Base-by-base conservation (phyloP, 2,329 filamentous ascomycete genomes). In the Colletotrichum costaricense region DNA sequence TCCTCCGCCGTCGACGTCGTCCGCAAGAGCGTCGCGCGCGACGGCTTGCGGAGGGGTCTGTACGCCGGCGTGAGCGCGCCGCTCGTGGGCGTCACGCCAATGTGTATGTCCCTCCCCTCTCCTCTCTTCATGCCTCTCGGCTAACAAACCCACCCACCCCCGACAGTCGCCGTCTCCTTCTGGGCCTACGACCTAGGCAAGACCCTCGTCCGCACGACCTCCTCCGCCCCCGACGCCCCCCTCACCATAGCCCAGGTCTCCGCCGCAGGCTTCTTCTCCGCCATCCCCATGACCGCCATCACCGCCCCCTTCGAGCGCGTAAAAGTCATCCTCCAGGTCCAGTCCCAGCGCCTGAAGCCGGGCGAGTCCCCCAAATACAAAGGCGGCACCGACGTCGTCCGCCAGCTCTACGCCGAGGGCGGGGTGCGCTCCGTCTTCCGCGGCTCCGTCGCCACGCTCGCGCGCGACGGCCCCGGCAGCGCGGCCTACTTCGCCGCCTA, bases 221-320 rank as follows among this genome's bases (percentile, higher is more conserved):
- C 92, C 42, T 88, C 89, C 19, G 91, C 92, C 72, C 88, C 87
- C 26, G 91, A 93, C 66, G 87, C 92, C 76, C 87, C 90, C 65
- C 94, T 94, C 85, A 91, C 92, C 72, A 95, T 98, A 80, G 93
- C 88, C 56, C 97, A 99, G 84, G 92, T 97, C 84, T 97, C 94
- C 42, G 90, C 94, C 46, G 97, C 97, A 16, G 97, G 97, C 76
- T 98, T 98, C 91, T 97, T 99, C 90, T 97, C 94, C 80, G 97
- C 97, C 74, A 93, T 99, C 73, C 97, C 97, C 79, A 97, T 97
- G 95, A 99, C 97, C 4, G 85, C 94, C 84, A 98, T 99, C 86
- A 98, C 97, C n/a, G 97, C 97, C 5, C 97, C 97, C 74, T 98
- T 99, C 82, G 97, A 99, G 89, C 96, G 97, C 80, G 95, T 99